Conservation (phyloP, 2,329 filamentous ascomycete species). For the Fusarium miscanthi region DNA sequence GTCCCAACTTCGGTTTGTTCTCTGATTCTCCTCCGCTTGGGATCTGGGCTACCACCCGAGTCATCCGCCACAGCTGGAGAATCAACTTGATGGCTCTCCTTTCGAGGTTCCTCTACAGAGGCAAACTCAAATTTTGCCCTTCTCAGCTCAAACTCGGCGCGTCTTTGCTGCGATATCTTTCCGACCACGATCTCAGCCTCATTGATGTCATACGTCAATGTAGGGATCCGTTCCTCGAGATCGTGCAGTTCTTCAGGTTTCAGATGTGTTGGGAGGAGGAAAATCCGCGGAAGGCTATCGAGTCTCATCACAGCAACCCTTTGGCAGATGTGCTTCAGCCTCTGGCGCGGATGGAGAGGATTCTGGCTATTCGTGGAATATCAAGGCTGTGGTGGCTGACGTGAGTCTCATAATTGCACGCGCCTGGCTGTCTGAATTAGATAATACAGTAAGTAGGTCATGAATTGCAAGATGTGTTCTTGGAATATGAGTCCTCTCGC, state of each 20-base stretch:
- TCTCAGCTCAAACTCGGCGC: slow-evolving; percentile 82
- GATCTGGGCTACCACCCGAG: slow-evolving; percentile 2
- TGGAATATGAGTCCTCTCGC: background rate
- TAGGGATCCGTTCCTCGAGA: slow-evolving; percentile 72
- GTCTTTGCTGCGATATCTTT: slow-evolving; percentile 73
- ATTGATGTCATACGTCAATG: slow-evolving; percentile 75
- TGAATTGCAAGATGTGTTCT: background rate
- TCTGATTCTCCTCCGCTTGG: slow-evolving; percentile 38
- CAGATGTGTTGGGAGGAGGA: slow-evolving; percentile 78
- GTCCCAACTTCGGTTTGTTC: background rate
- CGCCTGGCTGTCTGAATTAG: background rate
- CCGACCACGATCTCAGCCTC: slow-evolving; percentile 82
- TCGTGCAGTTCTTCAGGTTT: slow-evolving; percentile 69
- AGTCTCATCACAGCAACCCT: slow-evolving; percentile 39
- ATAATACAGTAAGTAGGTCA: background rate
- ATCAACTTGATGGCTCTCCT: background rate
- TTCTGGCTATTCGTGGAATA: slow-evolving; percentile 1
- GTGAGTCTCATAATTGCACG: background rate
- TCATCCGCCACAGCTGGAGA: background rate
- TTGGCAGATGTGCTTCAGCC: background rate
- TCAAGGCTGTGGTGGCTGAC: background rate
- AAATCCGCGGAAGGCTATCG: slow-evolving; percentile 69
- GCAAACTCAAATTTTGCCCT: slow-evolving; percentile 70
- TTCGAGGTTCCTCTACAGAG: slow-evolving; percentile 43
- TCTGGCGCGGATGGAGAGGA: background rate